These are phyloP conservation scores for Malus asiatica DNA, from an alignment of 306 rosid genomes.

Conservation along the genomic window DNA sequence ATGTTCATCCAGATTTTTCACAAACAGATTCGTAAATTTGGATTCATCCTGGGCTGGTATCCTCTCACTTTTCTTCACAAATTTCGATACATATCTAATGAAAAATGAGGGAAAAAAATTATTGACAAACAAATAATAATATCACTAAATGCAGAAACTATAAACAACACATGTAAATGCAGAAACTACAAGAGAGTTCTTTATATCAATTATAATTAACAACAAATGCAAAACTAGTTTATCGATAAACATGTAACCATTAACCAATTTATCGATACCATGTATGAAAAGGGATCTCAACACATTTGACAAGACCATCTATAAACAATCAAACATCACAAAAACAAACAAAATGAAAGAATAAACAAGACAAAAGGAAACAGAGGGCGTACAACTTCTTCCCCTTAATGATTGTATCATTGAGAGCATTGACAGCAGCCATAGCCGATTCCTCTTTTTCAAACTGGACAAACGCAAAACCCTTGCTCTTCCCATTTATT, in stretches of 20 bases:
- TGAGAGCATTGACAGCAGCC: neutral
- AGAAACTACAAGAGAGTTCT: neutral
- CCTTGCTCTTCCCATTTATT: conserved; percentile 6
- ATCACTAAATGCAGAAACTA: neutral
- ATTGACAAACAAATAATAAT: neutral
- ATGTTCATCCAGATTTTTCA: conserved; percentile 15
- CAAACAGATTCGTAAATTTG: conserved; percentile 7
- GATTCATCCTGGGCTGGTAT: neutral
- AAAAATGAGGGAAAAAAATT: neutral
- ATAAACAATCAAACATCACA: neutral
- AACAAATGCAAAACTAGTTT: neutral
- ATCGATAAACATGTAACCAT: neutral
- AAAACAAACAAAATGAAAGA: neutral
- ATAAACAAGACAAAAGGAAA: neutral
- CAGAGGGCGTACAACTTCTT: conserved; percentile 6
- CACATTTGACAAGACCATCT: neutral
- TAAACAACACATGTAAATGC: neutral
- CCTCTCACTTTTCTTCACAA: conserved; percentile 5
- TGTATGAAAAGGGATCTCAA: neutral
- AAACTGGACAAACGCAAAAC: conserved; percentile 12
- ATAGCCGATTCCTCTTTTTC: neutral
- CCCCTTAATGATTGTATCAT: neutral
- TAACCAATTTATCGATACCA: too few species aligned
- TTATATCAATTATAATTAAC: neutral
- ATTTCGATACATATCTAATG: conserved; percentile 7